phyloP scores from a whole-genome alignment of 2,329 filamentous ascomycete genomes.

The Hortaea werneckii region DNA sequence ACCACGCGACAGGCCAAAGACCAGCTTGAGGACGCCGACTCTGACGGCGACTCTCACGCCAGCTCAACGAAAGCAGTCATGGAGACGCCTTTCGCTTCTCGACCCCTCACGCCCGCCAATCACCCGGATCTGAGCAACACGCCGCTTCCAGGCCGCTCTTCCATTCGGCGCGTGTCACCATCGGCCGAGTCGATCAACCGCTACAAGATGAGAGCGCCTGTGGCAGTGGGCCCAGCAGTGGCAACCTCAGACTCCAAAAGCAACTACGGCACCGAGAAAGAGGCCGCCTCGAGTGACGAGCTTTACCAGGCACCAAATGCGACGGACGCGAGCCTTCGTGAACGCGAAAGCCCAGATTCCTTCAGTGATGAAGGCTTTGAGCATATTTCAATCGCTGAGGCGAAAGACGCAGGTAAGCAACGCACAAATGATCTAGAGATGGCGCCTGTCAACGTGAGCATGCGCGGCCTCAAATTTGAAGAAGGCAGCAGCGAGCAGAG shows the following conservation, averaged over 20 bases:
- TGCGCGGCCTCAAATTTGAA: background rate
- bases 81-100: background rate
- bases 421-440: background rate
- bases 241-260: background rate
- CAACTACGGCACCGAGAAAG: background rate
- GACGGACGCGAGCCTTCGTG: background rate
- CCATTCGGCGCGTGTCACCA: constrained; percentile 1
- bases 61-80: background rate
- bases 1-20: constrained; percentile 3
- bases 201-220: constrained; percentile 1
- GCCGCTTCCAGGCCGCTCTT: background rate
- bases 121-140: background rate
- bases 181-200: background rate
- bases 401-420: background rate
- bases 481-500: background rate
- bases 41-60: background rate
- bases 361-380: background rate
- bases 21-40: background rate
- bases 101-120: background rate
- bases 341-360: background rate
- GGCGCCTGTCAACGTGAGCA: too few species aligned
- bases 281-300: background rate
- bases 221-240: background rate
- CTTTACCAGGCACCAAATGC: background rate
- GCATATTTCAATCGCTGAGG: background rate